Conservation (phyloP, 1,139 yeast genomes). For the Nakaseomyces sp. region DNA sequence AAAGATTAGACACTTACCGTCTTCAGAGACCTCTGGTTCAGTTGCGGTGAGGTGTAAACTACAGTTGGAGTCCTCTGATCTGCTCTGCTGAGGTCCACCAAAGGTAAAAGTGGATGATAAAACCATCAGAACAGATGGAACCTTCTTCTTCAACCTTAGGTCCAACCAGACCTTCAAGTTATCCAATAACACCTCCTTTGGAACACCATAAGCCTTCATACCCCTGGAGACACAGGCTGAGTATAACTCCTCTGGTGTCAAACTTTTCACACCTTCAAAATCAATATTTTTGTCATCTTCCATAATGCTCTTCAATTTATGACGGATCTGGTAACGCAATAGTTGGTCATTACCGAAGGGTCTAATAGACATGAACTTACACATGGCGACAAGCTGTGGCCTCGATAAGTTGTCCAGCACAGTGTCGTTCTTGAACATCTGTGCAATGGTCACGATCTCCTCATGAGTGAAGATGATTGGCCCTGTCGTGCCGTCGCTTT, state of each 20-base stretch:
- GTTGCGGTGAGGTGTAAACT: conserved; percentile 4
- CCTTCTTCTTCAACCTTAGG: conserved; percentile 75
- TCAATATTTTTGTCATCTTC: conserved; percentile 89
- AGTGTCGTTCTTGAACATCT: conserved; percentile 86
- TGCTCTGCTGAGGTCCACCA: conserved; percentile 42
- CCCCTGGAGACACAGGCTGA: conserved; percentile 92
- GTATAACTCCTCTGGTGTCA: conserved; percentile 77
- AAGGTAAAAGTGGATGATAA: conserved; percentile 84
- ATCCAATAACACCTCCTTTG: conserved; percentile 77
- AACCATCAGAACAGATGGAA: conserved; percentile 83
- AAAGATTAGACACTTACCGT: conserved; percentile 4
- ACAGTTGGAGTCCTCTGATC: conserved; percentile 9
- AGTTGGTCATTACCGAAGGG: conserved; percentile 93
- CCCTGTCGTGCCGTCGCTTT: conserved; percentile 54
- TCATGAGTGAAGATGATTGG: conserved; percentile 48
- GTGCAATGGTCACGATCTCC: conserved; percentile 70
- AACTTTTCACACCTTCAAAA: conserved; percentile 82
- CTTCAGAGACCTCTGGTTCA: conserved; percentile 3
- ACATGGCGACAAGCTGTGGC: conserved; percentile 88
- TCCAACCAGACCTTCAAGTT: conserved; percentile 86
- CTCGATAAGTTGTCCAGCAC: conserved; percentile 89
- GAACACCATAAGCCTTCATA: conserved; percentile 70
- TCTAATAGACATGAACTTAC: conserved; percentile 82
- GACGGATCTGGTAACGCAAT: conserved; percentile 87
- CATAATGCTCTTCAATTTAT: conserved; percentile 78